phyloP scores from a whole-genome alignment of 768 basidiomycete species.

The Termitomyces sp. region DNA sequence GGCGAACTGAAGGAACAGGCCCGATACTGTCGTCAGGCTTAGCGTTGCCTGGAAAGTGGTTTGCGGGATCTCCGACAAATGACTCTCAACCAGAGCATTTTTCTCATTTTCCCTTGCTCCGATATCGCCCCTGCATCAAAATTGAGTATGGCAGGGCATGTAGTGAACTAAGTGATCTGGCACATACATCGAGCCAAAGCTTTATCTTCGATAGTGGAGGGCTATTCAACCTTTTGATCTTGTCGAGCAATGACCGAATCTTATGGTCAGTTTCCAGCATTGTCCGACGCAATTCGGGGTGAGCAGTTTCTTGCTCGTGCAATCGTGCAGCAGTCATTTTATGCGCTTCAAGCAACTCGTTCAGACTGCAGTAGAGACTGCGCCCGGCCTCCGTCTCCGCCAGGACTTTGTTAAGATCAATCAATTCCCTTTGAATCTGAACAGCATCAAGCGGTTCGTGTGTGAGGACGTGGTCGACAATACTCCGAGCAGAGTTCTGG shows the following conservation, averaged over 20 bases:
- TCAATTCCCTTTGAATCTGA: constrained; percentile 6
- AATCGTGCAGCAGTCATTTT: not conserved
- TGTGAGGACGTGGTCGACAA: constrained; percentile 5
- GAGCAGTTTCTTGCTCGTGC: not conserved
- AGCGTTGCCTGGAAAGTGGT: too few species aligned
- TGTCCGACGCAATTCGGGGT: not conserved
- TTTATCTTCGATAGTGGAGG: constrained; percentile 5
- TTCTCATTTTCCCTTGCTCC: not conserved
- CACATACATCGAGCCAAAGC: constrained; percentile 3
- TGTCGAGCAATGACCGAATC: constrained; percentile 5
- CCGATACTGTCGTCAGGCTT: too few species aligned
- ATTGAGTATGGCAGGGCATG: not conserved
- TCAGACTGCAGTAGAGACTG: constrained; percentile 2
- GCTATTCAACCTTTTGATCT: constrained; percentile 3
- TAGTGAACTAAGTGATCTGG: not conserved
- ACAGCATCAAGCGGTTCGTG: constrained; percentile 8
- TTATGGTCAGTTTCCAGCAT: constrained; percentile 2
- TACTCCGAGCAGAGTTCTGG: constrained; percentile 3
- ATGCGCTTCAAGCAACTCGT: constrained; percentile 3
- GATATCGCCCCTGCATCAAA: not conserved
- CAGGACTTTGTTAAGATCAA: constrained; percentile 6
- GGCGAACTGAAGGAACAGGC: not conserved
- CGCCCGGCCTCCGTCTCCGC: constrained; percentile 9
- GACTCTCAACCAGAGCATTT: not conserved
- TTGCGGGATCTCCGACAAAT: too few species aligned